Conservation (phyloP, 1,284 basidiomycete genomes). For the Ustilago curta region DNA sequence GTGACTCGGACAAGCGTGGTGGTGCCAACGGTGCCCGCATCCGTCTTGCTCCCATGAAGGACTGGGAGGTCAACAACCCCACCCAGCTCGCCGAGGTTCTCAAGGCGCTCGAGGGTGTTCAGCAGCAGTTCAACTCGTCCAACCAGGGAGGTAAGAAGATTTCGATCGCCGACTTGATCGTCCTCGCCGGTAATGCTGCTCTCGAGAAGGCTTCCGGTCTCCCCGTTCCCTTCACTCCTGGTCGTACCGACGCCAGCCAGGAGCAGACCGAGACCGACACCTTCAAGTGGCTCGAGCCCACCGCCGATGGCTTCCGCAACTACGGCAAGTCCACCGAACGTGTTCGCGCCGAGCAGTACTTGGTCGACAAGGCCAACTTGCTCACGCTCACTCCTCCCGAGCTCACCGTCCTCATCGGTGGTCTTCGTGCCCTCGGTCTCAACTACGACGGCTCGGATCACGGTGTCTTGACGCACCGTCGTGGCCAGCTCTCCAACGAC, state of each 20-base stretch:
- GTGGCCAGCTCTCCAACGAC: constrained; percentile 45
- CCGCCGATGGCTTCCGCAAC: constrained; percentile 45
- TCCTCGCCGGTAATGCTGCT: constrained; percentile 44
- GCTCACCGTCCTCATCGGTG: constrained; percentile 47
- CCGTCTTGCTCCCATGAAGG: constrained; percentile 48
- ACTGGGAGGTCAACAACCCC: constrained; percentile 48
- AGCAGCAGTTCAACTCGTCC: constrained; percentile 47
- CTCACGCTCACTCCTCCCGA: constrained; percentile 39
- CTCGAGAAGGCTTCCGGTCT: constrained; percentile 47
- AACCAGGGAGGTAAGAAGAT: constrained; percentile 46
- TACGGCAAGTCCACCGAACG: constrained; percentile 41
- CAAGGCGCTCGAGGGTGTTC: constrained; percentile 41
- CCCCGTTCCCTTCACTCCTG: constrained; percentile 46
- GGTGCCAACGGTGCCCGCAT: constrained; percentile 47
- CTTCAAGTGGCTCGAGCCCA: constrained; percentile 39
- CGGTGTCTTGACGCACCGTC: constrained; percentile 38
- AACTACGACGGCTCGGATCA: constrained; percentile 40
- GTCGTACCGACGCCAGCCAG: constrained; percentile 38
- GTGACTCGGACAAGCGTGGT: constrained; percentile 44
- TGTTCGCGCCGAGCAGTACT: constrained; percentile 39
- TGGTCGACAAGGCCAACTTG: constrained; percentile 44
- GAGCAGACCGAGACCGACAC: constrained; percentile 43
- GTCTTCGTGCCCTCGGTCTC: constrained; percentile 42
- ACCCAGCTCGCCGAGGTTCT: constrained; percentile 36
- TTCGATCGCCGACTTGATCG: constrained; percentile 44